A percentile compares a stretch with the other conserved stretches of the same genome.
Evolutionary conservation across 108 stramenopile genomes (phyloP).

Genomic region (Skeletonema costatum): DNA sequence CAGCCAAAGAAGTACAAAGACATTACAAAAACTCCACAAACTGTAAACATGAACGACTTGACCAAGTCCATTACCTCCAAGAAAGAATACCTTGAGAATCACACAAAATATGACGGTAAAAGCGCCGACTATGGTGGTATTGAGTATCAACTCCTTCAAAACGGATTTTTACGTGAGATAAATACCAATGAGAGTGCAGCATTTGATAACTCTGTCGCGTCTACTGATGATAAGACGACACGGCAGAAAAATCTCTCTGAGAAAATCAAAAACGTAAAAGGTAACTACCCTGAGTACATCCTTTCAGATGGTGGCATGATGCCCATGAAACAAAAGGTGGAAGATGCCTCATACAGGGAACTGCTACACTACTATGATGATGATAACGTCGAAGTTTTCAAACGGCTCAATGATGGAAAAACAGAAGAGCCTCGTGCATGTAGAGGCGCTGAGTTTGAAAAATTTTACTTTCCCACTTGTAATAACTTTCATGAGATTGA

Average conservation of each 20-base stretch:
- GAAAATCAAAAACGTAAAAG: not conserved
- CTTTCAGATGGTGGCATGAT: not conserved
- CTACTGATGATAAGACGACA: not conserved
- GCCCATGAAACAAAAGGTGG: constrained; percentile 2
- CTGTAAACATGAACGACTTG: not conserved
- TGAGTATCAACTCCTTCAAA: not conserved
- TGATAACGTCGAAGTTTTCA: constrained; percentile 5
- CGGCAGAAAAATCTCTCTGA: not conserved
- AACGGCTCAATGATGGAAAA: constrained; percentile 6
- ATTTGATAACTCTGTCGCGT: constrained; percentile 25
- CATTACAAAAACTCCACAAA: not conserved
- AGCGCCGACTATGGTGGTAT: not conserved
- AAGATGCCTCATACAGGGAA: constrained; percentile 3
- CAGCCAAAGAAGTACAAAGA: not conserved
- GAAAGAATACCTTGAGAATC: not conserved
- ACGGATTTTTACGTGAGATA: not conserved
- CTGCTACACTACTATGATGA: constrained; percentile 21
- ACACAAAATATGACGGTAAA: not conserved
- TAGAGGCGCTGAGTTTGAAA: constrained; percentile 15
- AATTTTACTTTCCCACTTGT: constrained; percentile 60
- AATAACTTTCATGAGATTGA: constrained; percentile 67
- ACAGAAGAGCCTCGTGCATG: constrained; percentile 24
- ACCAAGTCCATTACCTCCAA: not conserved
- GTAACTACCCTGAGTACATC: not conserved
- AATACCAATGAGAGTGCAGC: not conserved